Evolutionary conservation across 805 yeast species (phyloP).

Genomic region (Pichia californica): DNA sequence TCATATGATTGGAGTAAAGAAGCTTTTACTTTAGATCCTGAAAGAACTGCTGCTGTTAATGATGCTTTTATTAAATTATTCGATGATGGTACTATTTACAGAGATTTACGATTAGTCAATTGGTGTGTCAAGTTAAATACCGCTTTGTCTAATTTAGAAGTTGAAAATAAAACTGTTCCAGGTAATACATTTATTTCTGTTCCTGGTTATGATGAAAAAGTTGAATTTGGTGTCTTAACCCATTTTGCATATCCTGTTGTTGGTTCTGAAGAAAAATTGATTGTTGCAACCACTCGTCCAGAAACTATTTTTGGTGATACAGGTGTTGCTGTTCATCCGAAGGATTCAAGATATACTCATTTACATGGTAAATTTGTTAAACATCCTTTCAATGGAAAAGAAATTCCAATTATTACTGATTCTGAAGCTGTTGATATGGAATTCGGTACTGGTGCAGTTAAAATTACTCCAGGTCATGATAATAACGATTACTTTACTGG

Average conservation of each 20-base stretch:
- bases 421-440: constrained; percentile 97
- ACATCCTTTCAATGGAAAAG: constrained; percentile 85
- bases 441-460: constrained; percentile 99
- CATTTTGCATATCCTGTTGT: constrained; percentile 89
- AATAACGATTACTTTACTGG: constrained; percentile 95
- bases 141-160: constrained; percentile 93
- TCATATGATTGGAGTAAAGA: constrained; percentile 96
- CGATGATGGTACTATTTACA: constrained; percentile 92
- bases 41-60: constrained; percentile 68
- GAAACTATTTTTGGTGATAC: constrained; percentile 98
- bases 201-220: constrained; percentile 84
- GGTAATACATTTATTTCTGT: constrained; percentile 77
- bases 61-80: constrained; percentile 90
- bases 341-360: constrained; percentile 87
- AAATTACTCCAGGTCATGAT: constrained; percentile 98
- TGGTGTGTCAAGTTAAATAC: constrained; percentile 96
- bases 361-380: constrained; percentile 87
- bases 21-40: constrained; percentile 85
- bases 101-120: constrained; percentile 88
- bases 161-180: constrained; percentile 81
- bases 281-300: constrained; percentile 98
- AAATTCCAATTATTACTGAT: constrained; percentile 84
- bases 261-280: constrained; percentile 73
- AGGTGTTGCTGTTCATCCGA: constrained; percentile 95
- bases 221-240: constrained; percentile 97